Percentiles rank a stretch among this genome's conserved stretches.
Conservation (phyloP, 495 filamentous ascomycete species). For the Aspergillus coremiiformis region DNA sequence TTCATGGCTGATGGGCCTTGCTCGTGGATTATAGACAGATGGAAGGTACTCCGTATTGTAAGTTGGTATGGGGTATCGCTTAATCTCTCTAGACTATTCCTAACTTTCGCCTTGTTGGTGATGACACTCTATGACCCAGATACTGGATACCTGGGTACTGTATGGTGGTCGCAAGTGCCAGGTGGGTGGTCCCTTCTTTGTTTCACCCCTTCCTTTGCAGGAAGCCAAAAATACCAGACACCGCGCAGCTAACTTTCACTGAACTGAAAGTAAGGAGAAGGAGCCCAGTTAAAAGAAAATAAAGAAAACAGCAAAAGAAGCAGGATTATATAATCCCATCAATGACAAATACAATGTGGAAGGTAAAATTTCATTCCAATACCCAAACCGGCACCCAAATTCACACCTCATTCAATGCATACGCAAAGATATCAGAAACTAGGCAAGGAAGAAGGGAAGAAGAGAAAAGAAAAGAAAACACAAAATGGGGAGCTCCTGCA, state of each 20-base stretch:
- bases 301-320: neutral
- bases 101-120: neutral
- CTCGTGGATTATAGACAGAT: neutral
- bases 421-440: neutral
- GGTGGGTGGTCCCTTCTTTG: neutral
- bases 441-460: neutral
- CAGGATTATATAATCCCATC: neutral
- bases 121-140: neutral
- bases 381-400: too few species aligned
- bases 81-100: neutral
- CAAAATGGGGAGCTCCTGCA: neutral
- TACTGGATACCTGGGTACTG: neutral
- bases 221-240: neutral
- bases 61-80: neutral
- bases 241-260: neutral
- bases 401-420: neutral
- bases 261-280: neutral
- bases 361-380: neutral
- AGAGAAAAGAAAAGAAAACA: conserved; percentile 5
- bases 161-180: neutral
- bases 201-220: neutral
- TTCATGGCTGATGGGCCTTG: neutral
- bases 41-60: too few species aligned
- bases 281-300: neutral
- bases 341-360: neutral